Evolutionary conservation across 352 stramenopile species (phyloP).

Genomic region (Globisporangium takayamanum): DNA sequence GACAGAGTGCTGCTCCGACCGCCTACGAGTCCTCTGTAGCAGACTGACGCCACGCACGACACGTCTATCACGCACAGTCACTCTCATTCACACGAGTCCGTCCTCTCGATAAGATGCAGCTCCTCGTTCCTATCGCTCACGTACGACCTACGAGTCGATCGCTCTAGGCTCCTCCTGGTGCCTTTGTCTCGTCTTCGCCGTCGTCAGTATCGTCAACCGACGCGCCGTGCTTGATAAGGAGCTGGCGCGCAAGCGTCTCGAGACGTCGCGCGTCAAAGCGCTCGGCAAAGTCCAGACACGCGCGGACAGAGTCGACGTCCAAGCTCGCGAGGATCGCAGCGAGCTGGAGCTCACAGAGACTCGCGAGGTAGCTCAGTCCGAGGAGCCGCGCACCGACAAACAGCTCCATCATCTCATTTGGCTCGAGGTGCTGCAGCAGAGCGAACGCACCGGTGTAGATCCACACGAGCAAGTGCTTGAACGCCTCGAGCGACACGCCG

Average conservation of each 20-base stretch:
- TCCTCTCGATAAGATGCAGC: too few relatives aligned
- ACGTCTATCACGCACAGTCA: too few relatives aligned
- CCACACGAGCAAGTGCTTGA: conserved; percentile 55
- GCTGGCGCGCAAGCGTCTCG: conserved; percentile 34
- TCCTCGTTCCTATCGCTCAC: too few relatives aligned
- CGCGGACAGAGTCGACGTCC: conserved; percentile 38
- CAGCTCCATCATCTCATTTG: conserved; percentile 65
- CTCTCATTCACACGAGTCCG: too few relatives aligned
- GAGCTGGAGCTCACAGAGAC: conserved; percentile 56
- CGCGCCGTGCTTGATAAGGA: conserved; percentile 18
- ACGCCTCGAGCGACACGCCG: conserved; percentile 55
- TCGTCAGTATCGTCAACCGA: too few relatives aligned
- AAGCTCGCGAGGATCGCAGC: conserved; percentile 42
- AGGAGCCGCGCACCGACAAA: conserved; percentile 59
- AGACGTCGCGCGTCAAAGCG: conserved; percentile 52
- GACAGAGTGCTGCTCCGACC: too few relatives aligned
- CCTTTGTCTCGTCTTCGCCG: too few relatives aligned
- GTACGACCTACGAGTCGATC: too few relatives aligned
- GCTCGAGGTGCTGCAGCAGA: conserved; percentile 33
- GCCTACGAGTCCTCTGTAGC: too few relatives aligned
- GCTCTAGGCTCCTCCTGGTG: too few relatives aligned
- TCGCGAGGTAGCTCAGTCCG: conserved; percentile 42
- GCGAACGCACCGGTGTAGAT: conserved; percentile 67
- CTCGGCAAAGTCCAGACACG: conserved; percentile 58
- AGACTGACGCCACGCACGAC: too few relatives aligned